Evolutionary conservation across 176 grass and related monocot species (phyloP).

Genomic region (Carex littledalei): DNA sequence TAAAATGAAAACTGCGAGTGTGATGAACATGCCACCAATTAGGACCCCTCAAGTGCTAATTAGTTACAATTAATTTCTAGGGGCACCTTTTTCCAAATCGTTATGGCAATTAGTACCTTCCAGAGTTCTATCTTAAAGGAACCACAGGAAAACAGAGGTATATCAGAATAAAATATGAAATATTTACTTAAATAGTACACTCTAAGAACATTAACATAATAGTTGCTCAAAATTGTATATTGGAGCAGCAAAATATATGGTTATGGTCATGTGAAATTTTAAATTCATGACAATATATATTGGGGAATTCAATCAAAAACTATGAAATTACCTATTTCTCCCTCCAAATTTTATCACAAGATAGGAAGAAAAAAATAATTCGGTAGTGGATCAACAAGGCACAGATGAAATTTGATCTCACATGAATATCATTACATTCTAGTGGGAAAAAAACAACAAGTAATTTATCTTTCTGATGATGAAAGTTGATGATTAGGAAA

Average conservation of each 20-base stretch:
- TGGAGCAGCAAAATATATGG: too few species aligned
- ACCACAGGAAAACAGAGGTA: background rate
- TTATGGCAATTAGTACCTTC: too few species aligned
- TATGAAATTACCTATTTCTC: too few species aligned
- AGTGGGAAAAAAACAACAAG: background rate
- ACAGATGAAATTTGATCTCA: background rate
- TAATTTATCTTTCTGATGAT: background rate
- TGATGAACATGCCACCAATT: constrained; percentile 4
- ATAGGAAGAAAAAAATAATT: background rate
- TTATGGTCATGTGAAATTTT: too few species aligned
- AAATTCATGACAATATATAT: too few species aligned
- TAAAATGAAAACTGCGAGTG: background rate
- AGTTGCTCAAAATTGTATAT: too few species aligned
- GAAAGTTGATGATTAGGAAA: background rate
- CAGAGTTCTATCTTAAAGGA: background rate
- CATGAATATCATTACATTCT: background rate
- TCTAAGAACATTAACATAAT: too few species aligned
- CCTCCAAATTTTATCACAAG: background rate
- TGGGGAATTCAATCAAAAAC: too few species aligned
- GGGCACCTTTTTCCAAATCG: background rate
- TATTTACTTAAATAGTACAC: too few species aligned
- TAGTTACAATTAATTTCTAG: background rate
- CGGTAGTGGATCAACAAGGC: background rate
- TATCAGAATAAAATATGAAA: background rate
- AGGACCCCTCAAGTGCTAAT: background rate